Evolutionary conservation across 352 stramenopile species (phyloP), one percentile per base, ranked within the genome.

Genomic region (Phytophthora quininea): DNA sequence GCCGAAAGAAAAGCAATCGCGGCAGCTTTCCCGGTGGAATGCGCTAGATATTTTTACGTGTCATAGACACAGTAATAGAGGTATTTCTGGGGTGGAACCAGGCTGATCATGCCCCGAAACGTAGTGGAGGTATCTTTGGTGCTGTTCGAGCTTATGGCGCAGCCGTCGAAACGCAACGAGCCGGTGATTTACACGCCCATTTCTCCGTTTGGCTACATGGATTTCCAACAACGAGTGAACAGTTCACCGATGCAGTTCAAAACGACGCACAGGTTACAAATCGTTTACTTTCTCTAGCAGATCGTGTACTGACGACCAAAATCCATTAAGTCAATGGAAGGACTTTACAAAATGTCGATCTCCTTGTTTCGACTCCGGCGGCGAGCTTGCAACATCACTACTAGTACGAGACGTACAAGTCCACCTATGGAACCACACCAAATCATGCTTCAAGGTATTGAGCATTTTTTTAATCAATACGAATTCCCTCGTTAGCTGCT

Each of bases 201-300:
- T 64, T 74, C 29, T 65, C 62, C 0, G 56, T 77, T 10, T 77
- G 69, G 69, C 43, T 77, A 1, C 53, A 73, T 54, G 63, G 69
- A 1, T 72, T 76, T 57, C 69, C 64, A 4, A 40, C 60, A n/a
- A 73, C 64, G 0, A 48, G 62, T 19, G 0, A 12, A 4, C 10
- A 14, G 0, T 58, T 64, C 1, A 29, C 14, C 3, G 15, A 40
- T 5, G 31, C 27, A 15, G 19, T 65, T 35, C 14, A 30, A 3
- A 15, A 11, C 8, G 35, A 65, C n/a, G 2, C 3, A 9, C 24
- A 9, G 0, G 58, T 59, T 24, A 9, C 24, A 7, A 15, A 15
- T 24, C 48, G 58, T 3, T 5, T 59, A 0, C 5, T 52, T 2
- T 19, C 0, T 12, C 49, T 66, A 9, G 40, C 50, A 4, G 42